Conservation (phyloP, 345 rosid species). For the Salix udensis region DNA sequence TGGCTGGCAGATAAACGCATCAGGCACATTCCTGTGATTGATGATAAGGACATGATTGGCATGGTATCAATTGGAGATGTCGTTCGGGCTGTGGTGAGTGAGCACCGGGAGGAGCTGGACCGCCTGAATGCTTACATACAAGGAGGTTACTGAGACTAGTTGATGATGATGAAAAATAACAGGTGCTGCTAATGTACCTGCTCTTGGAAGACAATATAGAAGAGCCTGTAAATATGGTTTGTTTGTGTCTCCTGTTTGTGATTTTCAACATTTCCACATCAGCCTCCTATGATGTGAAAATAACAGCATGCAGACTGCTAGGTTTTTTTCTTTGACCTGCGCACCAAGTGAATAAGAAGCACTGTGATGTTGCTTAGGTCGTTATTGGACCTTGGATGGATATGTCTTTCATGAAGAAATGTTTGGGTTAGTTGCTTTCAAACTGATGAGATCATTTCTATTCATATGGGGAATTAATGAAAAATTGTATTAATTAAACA, state of each 20-base stretch:
- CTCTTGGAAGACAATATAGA: constrained; percentile 2
- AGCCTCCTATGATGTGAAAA: background rate
- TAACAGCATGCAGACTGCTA: background rate
- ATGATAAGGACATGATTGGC: constrained; percentile 77
- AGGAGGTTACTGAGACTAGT: constrained; percentile 73
- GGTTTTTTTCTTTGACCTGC: background rate
- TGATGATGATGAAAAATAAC: constrained; percentile 28
- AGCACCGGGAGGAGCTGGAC: constrained; percentile 86
- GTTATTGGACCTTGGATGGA: background rate
- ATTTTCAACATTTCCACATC: too few relatives aligned
- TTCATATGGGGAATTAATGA: too few relatives aligned
- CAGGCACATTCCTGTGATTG: constrained; percentile 90
- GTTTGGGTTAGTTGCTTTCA: background rate
- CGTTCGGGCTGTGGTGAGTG: constrained; percentile 94
- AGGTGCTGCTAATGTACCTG: background rate
- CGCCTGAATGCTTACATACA: constrained; percentile 88
- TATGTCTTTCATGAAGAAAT: background rate
- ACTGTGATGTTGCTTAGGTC: background rate
- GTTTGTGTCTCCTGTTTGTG: background rate
- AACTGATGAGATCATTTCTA: too few relatives aligned
- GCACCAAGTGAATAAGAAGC: background rate
- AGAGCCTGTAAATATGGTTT: constrained; percentile 30
- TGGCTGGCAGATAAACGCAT: constrained; percentile 72
- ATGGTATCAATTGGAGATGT: constrained; percentile 99
- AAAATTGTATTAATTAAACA: too few relatives aligned